Conservation (phyloP, 345 rosid species). For the Corchorus olitorius region DNA sequence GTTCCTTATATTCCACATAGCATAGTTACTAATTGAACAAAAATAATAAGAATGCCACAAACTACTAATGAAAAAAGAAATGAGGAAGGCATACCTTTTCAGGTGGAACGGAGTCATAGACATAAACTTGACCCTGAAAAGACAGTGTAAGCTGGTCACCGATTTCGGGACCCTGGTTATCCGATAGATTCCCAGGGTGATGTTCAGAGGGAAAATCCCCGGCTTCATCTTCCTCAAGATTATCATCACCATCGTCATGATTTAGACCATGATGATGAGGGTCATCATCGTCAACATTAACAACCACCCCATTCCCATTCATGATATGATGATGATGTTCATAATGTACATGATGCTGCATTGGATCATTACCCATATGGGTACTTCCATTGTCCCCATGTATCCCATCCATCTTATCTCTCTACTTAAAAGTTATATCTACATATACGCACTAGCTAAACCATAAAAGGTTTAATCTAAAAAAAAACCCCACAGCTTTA, state of each 20-base stretch:
- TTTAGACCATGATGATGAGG: neutral
- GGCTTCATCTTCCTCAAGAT: conserved; percentile 33
- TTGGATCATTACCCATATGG: conserved; percentile 41
- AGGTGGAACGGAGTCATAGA: conserved; percentile 66
- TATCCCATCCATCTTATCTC: conserved; percentile 45
- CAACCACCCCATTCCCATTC: conserved; percentile 43
- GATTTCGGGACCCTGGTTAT: conserved; percentile 42
- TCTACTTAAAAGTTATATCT: neutral
- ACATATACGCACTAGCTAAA: neutral
- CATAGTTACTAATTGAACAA: neutral
- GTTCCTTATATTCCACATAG: neutral
- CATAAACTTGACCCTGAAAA: conserved; percentile 79
- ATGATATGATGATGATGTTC: conserved; percentile 45
- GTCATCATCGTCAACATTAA: conserved; percentile 39
- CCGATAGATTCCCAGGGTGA: conserved; percentile 51
- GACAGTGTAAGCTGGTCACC: conserved; percentile 73
- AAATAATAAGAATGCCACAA: conserved; percentile 6
- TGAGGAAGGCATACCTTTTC: conserved; percentile 49
- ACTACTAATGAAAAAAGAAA: conserved; percentile 2
- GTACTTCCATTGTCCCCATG: conserved; percentile 41
- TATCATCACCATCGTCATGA: neutral
- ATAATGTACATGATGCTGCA: conserved; percentile 40
- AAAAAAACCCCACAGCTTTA: neutral
- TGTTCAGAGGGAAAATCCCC: conserved; percentile 53
- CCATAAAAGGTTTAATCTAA: neutral